These are phyloP conservation scores for Hordeum vulgare DNA, from an alignment of 176 grass and related monocot genomes.

Conservation along the genomic window DNA sequence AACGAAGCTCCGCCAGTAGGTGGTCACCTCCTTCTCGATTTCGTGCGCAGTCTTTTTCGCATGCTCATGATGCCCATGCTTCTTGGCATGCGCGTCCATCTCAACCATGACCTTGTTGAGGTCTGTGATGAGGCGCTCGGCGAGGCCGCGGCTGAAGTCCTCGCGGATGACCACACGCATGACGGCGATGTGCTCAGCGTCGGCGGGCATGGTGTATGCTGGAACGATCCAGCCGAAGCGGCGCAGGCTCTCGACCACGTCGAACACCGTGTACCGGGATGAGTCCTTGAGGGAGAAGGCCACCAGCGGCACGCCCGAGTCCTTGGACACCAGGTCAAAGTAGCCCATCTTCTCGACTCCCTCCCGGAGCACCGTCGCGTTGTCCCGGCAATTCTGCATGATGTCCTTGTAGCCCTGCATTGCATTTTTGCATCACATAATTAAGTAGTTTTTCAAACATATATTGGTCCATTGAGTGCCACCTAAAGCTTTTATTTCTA, in stretches of 20 bases:
- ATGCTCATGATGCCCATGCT: background rate
- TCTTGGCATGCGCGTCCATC: conserved; percentile 52
- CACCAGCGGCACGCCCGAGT: conserved; percentile 62
- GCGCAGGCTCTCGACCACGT: conserved; percentile 60
- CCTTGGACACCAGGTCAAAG: conserved; percentile 70
- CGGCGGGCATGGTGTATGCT: conserved; percentile 70
- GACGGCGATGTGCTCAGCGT: conserved; percentile 60
- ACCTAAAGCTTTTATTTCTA: too few relatives aligned
- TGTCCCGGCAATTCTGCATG: conserved; percentile 79
- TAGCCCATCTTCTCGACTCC: conserved; percentile 54
- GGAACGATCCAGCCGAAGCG: conserved; percentile 85
- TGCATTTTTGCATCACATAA: background rate
- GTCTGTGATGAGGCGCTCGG: conserved; percentile 56
- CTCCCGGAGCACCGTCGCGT: conserved; percentile 48
- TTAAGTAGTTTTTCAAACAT: too few relatives aligned
- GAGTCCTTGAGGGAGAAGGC: conserved; percentile 64
- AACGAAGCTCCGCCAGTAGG: conserved; percentile 51
- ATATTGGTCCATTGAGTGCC: too few relatives aligned
- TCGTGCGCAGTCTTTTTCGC: conserved; percentile 38
- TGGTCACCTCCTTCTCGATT: conserved; percentile 58
- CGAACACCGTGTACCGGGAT: conserved; percentile 58
- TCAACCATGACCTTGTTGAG: conserved; percentile 49
- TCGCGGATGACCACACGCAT: conserved; percentile 72
- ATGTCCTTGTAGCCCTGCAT: conserved; percentile 59
- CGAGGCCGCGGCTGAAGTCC: conserved; percentile 71